Evolutionary conservation across 2,329 filamentous ascomycete genomes (phyloP).

Genomic region (Sordariomycetes sp.): DNA sequence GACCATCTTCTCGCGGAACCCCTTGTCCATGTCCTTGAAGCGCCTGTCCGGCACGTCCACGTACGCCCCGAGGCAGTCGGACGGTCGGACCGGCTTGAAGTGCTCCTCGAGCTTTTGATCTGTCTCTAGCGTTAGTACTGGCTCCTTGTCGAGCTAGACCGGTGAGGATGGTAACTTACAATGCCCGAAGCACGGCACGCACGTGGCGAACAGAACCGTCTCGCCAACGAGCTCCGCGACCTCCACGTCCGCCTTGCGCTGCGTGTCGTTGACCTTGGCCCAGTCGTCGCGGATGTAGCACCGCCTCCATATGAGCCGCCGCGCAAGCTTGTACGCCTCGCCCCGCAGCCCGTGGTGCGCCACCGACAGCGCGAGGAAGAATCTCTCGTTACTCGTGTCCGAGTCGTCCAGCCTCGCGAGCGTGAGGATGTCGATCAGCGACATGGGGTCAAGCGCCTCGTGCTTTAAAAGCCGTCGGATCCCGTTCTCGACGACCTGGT

Average conservation of each 20-base stretch:
- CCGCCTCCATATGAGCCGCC: constrained; percentile 71
- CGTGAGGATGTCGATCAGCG: constrained; percentile 67
- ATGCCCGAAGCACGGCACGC: constrained; percentile 51
- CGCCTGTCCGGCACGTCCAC: constrained; percentile 51
- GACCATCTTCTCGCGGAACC: constrained; percentile 55
- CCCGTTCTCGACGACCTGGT: constrained; percentile 58
- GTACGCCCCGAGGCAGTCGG: constrained; percentile 47
- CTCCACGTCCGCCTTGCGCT: constrained; percentile 59
- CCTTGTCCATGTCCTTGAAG: constrained; percentile 48
- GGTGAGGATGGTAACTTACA: constrained; percentile 36
- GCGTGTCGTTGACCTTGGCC: constrained; percentile 67
- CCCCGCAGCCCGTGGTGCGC: constrained; percentile 42
- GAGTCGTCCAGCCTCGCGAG: constrained; percentile 40
- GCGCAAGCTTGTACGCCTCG: constrained; percentile 47
- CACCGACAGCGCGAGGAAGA: constrained; percentile 61
- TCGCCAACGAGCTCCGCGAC: constrained; percentile 50
- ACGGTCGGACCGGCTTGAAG: constrained; percentile 36
- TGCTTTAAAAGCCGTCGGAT: constrained; percentile 62
- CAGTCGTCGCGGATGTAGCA: constrained; percentile 80
- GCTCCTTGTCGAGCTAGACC: not conserved
- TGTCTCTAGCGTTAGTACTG: not conserved
- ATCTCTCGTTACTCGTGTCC: constrained; percentile 34
- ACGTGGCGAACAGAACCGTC: constrained; percentile 60
- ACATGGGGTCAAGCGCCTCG: constrained; percentile 55
- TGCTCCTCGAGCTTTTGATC: constrained; percentile 19